Evolutionary conservation across 331 rosid species (phyloP).

Genomic region (Malus hybrid): DNA sequence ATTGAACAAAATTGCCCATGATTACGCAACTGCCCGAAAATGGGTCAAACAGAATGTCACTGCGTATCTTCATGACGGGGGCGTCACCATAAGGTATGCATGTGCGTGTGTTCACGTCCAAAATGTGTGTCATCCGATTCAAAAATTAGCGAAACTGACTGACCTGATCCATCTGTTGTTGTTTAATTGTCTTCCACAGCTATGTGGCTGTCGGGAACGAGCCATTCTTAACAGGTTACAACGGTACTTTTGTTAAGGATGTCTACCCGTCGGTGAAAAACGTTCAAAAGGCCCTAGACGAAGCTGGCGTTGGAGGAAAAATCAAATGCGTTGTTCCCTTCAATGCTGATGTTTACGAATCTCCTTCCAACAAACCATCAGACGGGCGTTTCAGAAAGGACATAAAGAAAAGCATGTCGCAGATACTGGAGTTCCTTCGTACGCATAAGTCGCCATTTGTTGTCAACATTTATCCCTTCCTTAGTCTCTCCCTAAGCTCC

Average conservation of each 20-base stretch:
- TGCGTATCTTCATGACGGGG: constrained; percentile 27
- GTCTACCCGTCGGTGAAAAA: constrained; percentile 62
- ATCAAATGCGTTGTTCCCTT: constrained; percentile 52
- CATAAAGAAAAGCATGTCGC: constrained; percentile 14
- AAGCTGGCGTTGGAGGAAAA: constrained; percentile 43
- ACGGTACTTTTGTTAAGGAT: constrained; percentile 16
- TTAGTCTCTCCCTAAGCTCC: constrained; percentile 37
- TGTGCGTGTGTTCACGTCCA: not conserved
- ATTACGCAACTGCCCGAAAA: constrained; percentile 22
- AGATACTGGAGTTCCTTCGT: constrained; percentile 34
- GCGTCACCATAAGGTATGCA: constrained; percentile 50
- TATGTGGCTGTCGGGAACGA: constrained; percentile 78
- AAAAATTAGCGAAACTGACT: not conserved
- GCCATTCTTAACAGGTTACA: constrained; percentile 56
- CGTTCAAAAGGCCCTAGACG: constrained; percentile 53
- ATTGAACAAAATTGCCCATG: constrained; percentile 17
- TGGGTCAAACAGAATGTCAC: constrained; percentile 67
- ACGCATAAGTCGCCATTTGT: constrained; percentile 42
- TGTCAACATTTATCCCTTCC: constrained; percentile 81
- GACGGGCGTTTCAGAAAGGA: constrained; percentile 46
- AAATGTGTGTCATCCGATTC: not conserved
- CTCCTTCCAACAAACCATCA: constrained; percentile 47
- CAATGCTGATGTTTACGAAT: constrained; percentile 71
- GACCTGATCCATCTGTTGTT: not conserved
- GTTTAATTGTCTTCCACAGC: constrained; percentile 19